Evolutionary conservation across 2,329 filamentous ascomycete genomes (phyloP).

Genomic region (Aspergillus tanneri): DNA sequence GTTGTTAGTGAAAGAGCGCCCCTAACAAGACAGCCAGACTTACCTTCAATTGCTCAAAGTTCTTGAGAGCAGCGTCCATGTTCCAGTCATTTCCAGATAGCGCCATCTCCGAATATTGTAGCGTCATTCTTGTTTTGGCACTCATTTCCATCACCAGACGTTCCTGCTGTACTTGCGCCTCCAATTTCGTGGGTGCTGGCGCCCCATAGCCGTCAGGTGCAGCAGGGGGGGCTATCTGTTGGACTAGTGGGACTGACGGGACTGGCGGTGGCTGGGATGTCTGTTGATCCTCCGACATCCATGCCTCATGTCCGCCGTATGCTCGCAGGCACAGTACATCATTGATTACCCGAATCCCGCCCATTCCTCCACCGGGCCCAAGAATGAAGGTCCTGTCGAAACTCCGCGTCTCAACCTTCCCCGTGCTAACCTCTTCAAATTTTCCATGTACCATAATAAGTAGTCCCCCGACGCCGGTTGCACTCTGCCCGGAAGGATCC

Average conservation of each 20-base stretch:
- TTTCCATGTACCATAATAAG: constrained; percentile 79
- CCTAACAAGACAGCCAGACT: constrained; percentile 19
- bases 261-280: constrained; percentile 10
- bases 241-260: constrained; percentile 20
- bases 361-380: constrained; percentile 67
- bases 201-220: constrained; percentile 42
- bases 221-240: constrained; percentile 27
- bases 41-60: constrained; percentile 76
- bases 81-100: constrained; percentile 78
- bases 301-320: constrained; percentile 59
- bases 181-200: constrained; percentile 45
- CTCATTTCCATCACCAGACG: constrained; percentile 71
- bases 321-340: constrained; percentile 74
- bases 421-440: constrained; percentile 69
- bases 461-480: constrained; percentile 71
- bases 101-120: constrained; percentile 77
- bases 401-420: constrained; percentile 64
- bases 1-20: constrained; percentile 21
- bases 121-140: constrained; percentile 75
- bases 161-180: constrained; percentile 60
- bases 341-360: constrained; percentile 71
- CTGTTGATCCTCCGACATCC: constrained; percentile 42
- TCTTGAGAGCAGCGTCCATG: constrained; percentile 68
- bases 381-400: constrained; percentile 81
- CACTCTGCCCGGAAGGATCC: constrained; percentile 64